A percentile compares a stretch with the other conserved stretches of the same genome.
Conservation (phyloP, 2,329 filamentous ascomycete species). For the Beauveria sp. region DNA sequence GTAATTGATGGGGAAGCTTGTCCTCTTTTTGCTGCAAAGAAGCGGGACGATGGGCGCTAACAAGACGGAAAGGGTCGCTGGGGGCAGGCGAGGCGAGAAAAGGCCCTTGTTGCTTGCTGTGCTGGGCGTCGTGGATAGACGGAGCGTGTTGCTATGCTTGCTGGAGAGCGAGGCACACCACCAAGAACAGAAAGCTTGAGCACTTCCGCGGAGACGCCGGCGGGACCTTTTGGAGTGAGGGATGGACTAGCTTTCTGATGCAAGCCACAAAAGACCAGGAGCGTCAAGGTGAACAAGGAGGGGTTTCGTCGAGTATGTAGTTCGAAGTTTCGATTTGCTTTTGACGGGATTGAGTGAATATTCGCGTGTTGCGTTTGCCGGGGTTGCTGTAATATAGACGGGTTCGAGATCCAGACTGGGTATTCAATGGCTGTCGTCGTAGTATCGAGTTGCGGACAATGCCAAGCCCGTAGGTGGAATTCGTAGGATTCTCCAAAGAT, state of each 20-base stretch:
- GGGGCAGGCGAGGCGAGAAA: slow-evolving; percentile 1
- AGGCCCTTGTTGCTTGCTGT: not conserved
- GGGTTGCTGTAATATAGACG: not conserved
- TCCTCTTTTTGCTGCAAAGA: slow-evolving; percentile 1
- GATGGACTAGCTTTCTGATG: not conserved
- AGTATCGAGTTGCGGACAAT: not conserved
- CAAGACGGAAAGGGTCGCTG: not conserved
- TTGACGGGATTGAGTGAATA: not conserved
- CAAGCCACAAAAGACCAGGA: slow-evolving; percentile 3
- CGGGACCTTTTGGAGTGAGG: not conserved
- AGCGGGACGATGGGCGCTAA: slow-evolving; percentile 8
- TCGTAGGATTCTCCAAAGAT: not conserved
- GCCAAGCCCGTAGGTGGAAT: not conserved
- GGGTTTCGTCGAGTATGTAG: not conserved
- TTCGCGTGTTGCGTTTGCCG: not conserved
- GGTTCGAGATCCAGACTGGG: not conserved
- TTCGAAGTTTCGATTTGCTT: not conserved
- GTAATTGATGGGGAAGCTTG: slow-evolving; percentile 10
- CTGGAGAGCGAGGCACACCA: not conserved
- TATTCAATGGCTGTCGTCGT: not conserved
- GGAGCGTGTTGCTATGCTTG: not conserved
- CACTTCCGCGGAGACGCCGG: slow-evolving; percentile 7
- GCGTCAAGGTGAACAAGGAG: not conserved
- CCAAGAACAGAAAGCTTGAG: not conserved
- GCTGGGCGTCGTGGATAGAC: not conserved